Base-by-base conservation (phyloP, 495 filamentous ascomycete species). In the Delitschia confertaspora region DNA sequence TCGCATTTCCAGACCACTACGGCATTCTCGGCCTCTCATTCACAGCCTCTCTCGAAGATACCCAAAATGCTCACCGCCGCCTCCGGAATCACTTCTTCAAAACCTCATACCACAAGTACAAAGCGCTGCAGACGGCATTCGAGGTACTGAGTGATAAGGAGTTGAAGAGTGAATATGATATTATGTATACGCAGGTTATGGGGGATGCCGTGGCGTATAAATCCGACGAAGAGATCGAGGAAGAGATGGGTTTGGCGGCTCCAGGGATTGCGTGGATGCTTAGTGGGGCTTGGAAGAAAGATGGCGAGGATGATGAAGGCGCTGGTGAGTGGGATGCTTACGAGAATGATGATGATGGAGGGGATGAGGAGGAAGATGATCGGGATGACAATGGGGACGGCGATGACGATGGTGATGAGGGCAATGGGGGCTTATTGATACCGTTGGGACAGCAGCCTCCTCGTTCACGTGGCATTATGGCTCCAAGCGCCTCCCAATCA, bases 101-200 rank as follows among this genome's bases (percentile, higher is more conserved):
- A 11, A 18, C 22, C 10, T 18, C 36, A 14, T 6, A 21, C 10
- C 11, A 2, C n/a, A 53, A 43, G 38, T 53, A 53, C 17, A 20
- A 31, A 3, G 38, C 42, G 30, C 21, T 53, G 36, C 49, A 53
- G 25, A 38, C 34, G 1, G 49, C 49, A 11, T 53, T 41, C 16
- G 49, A 39, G 10, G 38, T 47, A 4, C 38, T 53, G 9, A 38
- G 21, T 6, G 38, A 53, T 27, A 14, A 18, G 6, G 37, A 53
- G 8, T 36, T 43, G 21, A 20, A 43, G 1, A 6, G 27, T 8
- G 36, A 4, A 3, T 53, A 53, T 22, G 49, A 53, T 22, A 9
- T 3, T 3, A 7, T 42, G 18, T 42, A 21, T n/a, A 19, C 37
- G 30, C 8, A 24, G 18, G 8, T 29, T 9, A 3, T 33, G 30